These are phyloP conservation scores for Plasmodium chabaudi DNA, from an alignment of 169 alveolate genomes.

Conservation along the genomic window DNA sequence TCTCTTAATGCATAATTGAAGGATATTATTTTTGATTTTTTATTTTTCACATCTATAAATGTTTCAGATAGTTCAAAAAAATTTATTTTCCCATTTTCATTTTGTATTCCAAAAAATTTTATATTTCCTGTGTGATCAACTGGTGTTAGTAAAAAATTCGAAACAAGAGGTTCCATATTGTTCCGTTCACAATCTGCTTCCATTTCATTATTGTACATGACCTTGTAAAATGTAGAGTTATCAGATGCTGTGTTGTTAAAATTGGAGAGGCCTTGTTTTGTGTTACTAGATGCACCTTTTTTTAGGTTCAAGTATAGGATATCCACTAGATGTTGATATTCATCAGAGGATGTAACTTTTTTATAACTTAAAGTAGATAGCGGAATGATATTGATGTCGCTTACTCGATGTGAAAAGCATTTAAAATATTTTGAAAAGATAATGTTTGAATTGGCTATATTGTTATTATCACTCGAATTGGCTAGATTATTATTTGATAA, in stretches of 20 bases:
- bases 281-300: background rate
- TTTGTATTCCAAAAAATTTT: slow-evolving; percentile 23
- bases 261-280: background rate
- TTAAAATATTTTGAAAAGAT: slow-evolving; percentile 18
- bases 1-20: slow-evolving; percentile 47
- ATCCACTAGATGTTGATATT: background rate
- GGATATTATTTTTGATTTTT: slow-evolving; percentile 59
- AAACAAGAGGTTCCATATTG: background rate
- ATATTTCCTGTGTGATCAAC: slow-evolving; percentile 57
- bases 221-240: slow-evolving; percentile 7
- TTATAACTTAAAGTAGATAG: slow-evolving; percentile 18
- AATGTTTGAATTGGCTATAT: background rate
- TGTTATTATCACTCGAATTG: background rate
- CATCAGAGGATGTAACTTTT: background rate
- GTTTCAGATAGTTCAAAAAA: slow-evolving; percentile 15
- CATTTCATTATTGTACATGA: slow-evolving; percentile 9
- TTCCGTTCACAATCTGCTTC: background rate
- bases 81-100: background rate
- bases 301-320: slow-evolving; percentile 25
- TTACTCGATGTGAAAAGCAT: slow-evolving; percentile 68
- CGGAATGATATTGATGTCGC: slow-evolving; percentile 59
- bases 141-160: background rate
- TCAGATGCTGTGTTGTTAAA: background rate
- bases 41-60: slow-evolving; percentile 60
- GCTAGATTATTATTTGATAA: slow-evolving; percentile 8